Evolutionary conservation across 176 grass and related monocot species (phyloP).

Genomic region (Ensete ventricosum): DNA sequence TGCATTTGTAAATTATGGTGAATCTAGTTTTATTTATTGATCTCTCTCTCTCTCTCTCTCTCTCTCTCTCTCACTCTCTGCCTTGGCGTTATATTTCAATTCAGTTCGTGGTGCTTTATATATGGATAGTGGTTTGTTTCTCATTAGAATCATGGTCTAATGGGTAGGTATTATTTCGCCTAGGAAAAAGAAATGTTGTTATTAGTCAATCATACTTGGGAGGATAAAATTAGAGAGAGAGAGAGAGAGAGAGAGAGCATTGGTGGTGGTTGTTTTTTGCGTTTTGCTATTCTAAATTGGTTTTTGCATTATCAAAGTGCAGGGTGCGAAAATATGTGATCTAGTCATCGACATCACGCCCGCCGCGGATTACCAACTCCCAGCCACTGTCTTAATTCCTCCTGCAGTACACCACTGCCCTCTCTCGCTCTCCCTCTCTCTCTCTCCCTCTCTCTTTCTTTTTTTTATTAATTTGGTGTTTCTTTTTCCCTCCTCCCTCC

Average conservation of each 20-base stretch:
- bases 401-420: conserved; percentile 28
- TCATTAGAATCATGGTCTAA: too few relatives aligned
- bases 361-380: conserved; percentile 50
- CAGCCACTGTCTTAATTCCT: conserved; percentile 36
- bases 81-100: too few relatives aligned
- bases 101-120: too few relatives aligned
- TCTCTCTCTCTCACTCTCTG: too few relatives aligned
- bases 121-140: too few relatives aligned
- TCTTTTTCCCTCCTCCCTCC: too few relatives aligned
- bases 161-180: too few relatives aligned
- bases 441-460: background rate
- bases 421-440: background rate
- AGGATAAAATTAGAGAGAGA: background rate
- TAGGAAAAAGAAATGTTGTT: background rate
- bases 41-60: too few relatives aligned
- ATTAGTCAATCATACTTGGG: background rate
- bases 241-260: too few relatives aligned
- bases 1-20: too few relatives aligned
- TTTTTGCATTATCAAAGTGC: background rate
- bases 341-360: conserved; percentile 61
- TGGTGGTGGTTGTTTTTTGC: background rate
- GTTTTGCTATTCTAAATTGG: background rate
- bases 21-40: too few relatives aligned
- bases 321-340: conserved; percentile 85
- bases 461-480: background rate